These are phyloP conservation scores for Ceratobasidium sp. DNA, from an alignment of 1,284 basidiomycete genomes.

Conservation along the genomic window DNA sequence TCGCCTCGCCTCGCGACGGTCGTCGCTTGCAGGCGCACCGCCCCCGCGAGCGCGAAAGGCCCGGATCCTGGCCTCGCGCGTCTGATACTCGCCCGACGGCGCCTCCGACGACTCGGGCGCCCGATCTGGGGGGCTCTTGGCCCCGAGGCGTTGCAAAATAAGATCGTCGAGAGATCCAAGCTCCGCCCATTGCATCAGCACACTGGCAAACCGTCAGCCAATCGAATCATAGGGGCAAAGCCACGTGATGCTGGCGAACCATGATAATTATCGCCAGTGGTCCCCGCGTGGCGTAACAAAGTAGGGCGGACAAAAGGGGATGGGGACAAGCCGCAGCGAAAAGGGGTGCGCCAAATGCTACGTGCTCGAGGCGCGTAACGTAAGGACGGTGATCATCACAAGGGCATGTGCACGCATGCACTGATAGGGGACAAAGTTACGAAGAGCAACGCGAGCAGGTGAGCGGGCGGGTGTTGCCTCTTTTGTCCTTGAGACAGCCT, in stretches of 20 bases:
- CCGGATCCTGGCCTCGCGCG: conserved; percentile 77
- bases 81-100: conserved; percentile 59
- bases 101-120: conserved; percentile 42
- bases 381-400: neutral
- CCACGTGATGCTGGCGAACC: neutral
- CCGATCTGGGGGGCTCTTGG: conserved; percentile 53
- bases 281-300: conserved; percentile 22
- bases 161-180: conserved; percentile 64
- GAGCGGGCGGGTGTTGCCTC: neutral
- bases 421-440: conserved; percentile 31
- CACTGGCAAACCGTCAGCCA: conserved; percentile 60
- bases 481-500: conserved; percentile 36
- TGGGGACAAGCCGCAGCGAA: neutral
- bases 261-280: neutral
- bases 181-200: conserved; percentile 95
- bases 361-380: neutral
- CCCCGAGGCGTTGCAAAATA: conserved; percentile 48
- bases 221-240: neutral
- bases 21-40: conserved; percentile 64
- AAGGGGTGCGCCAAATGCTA: neutral
- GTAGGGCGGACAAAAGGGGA: neutral
- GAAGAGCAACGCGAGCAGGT: conserved; percentile 26
- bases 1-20: conserved; percentile 49
- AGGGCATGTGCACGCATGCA: conserved; percentile 1
- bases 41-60: conserved; percentile 77